These are phyloP conservation scores for Wickerhamiella domercqiae DNA, from an alignment of 805 yeast species.

Conservation along the genomic window DNA sequence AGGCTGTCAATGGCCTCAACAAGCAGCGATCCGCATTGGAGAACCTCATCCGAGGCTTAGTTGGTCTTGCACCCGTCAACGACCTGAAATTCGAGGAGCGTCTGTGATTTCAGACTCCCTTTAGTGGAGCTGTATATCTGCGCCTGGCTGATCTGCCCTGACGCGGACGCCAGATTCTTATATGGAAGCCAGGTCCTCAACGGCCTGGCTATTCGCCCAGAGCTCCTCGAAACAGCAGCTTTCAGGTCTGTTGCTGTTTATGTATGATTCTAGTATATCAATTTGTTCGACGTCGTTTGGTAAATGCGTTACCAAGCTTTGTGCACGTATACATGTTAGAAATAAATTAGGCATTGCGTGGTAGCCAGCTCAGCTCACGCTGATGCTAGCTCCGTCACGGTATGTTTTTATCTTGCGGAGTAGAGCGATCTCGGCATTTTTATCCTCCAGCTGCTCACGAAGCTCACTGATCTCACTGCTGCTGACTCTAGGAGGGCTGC, in stretches of 20 bases:
- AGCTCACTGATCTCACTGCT: slow-evolving; percentile 52
- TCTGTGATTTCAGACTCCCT: slow-evolving; percentile 27
- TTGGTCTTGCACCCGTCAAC: slow-evolving; percentile 79
- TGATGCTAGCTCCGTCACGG: too few relatives aligned
- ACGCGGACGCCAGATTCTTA: not conserved
- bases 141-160: slow-evolving; percentile 1
- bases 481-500: not conserved
- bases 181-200: not conserved
- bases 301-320: too few relatives aligned
- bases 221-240: slow-evolving; percentile 2
- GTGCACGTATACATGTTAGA: not conserved
- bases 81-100: slow-evolving; percentile 94
- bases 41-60: slow-evolving; percentile 74
- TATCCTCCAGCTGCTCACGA: slow-evolving; percentile 26
- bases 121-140: too few relatives aligned
- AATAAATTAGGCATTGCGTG: not conserved
- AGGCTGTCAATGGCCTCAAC: slow-evolving; percentile 84
- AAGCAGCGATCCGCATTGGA: slow-evolving; percentile 89
- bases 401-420: too few relatives aligned
- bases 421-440: slow-evolving; percentile 6
- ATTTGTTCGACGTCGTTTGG: too few relatives aligned
- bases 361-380: too few relatives aligned
- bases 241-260: too few relatives aligned
- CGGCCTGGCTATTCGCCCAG: not conserved
- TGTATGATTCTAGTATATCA: too few relatives aligned